Percentiles rank a stretch among this genome's conserved stretches.
Evolutionary conservation across 2,329 filamentous ascomycete species (phyloP).

Genomic region (Westerdykella aurantiaca): DNA sequence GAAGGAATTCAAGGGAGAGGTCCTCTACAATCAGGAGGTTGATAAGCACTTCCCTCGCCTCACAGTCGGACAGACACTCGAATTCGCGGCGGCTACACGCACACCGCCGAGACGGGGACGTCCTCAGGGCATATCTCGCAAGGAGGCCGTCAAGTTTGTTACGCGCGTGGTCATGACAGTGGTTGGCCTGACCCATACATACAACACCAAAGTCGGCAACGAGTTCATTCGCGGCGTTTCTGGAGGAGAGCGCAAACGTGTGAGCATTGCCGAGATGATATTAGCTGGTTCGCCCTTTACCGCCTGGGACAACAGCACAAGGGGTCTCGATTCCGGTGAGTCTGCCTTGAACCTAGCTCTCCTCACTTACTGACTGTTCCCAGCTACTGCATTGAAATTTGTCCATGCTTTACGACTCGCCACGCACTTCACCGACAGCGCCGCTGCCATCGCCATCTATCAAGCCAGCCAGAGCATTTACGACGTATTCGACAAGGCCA

Average conservation of each 20-base stretch:
- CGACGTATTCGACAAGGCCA: slow-evolving; percentile 65
- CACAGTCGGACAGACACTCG: slow-evolving; percentile 52
- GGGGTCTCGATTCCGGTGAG: slow-evolving; percentile 37
- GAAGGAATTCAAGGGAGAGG: slow-evolving; percentile 44
- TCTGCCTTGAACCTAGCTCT: not conserved
- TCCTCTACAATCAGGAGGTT: slow-evolving; percentile 44
- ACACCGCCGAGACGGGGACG: slow-evolving; percentile 42
- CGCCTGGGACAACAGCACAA: slow-evolving; percentile 44
- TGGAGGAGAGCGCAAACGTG: slow-evolving; percentile 57
- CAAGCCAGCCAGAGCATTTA: slow-evolving; percentile 49
- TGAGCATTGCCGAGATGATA: slow-evolving; percentile 53
- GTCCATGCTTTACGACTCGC: slow-evolving; percentile 48
- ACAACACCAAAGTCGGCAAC: slow-evolving; percentile 51
- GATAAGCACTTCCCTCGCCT: slow-evolving; percentile 53
- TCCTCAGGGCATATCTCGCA: slow-evolving; percentile 32
- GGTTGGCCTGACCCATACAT: slow-evolving; percentile 51
- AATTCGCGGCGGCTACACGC: slow-evolving; percentile 51
- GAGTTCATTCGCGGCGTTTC: slow-evolving; percentile 58
- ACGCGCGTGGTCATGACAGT: slow-evolving; percentile 49
- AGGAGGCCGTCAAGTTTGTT: slow-evolving; percentile 44
- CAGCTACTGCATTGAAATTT: slow-evolving; percentile 54
- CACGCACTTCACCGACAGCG: slow-evolving; percentile 46
- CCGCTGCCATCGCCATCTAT: slow-evolving; percentile 56
- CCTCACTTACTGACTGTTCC: slow-evolving; percentile 9
- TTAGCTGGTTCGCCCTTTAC: slow-evolving; percentile 37